These are phyloP conservation scores for Penicillium sp. DNA, from an alignment of 2,329 filamentous ascomycete species.

Conservation along the genomic window DNA sequence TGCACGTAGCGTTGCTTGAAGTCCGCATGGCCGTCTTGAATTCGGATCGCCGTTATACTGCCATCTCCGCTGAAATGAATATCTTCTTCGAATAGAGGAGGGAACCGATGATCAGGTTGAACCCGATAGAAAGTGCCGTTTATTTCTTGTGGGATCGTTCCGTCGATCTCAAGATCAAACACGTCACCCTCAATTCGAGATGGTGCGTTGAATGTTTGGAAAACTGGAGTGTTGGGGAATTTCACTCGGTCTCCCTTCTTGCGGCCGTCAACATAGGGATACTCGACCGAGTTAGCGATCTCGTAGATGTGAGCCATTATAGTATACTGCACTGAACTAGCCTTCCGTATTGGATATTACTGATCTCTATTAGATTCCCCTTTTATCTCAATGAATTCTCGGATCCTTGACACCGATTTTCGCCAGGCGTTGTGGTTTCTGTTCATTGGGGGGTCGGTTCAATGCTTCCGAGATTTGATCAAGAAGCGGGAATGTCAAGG, in stretches of 20 bases:
- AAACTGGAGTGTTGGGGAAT: not conserved
- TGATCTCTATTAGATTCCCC: not conserved
- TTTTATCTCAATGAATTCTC: not conserved
- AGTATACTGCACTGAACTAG: not conserved
- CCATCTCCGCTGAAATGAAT: constrained; percentile 53
- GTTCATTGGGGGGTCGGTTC: not conserved
- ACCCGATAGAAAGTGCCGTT: constrained; percentile 54
- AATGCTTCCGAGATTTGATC: not conserved
- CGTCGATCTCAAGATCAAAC: not conserved
- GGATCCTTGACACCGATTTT: not conserved
- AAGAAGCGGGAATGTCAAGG: not conserved
- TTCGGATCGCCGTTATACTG: constrained; percentile 50
- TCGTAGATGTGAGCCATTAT: not conserved
- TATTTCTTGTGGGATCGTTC: constrained; percentile 44
- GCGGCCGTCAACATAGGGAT: not conserved
- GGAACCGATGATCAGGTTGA: constrained; percentile 47
- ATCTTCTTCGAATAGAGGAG: not conserved
- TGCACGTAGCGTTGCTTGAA: constrained; percentile 53
- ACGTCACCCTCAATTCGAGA: not conserved
- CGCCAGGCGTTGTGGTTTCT: not conserved
- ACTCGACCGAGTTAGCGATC: not conserved
- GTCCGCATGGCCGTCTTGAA: constrained; percentile 50
- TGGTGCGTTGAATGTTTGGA: not conserved
- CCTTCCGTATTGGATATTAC: not conserved
- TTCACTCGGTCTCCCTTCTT: not conserved